Evolutionary conservation across 2,329 filamentous ascomycete species (phyloP), one percentile per base, ranked within the genome.

Genomic region (Lecanicillium sp.): DNA sequence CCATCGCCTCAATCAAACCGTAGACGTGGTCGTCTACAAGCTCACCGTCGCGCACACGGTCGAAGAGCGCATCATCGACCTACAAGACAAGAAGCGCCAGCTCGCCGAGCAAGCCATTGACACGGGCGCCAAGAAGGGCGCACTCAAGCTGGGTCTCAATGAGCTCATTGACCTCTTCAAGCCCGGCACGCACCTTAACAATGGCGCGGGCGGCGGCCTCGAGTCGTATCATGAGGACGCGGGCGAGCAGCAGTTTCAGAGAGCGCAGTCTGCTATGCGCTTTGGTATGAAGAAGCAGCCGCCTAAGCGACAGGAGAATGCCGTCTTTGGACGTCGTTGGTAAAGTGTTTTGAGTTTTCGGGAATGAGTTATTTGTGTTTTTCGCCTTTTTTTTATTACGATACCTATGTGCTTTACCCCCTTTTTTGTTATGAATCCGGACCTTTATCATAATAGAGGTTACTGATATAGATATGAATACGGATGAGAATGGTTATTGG

Each of bases 1-100:
- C 18, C 92, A 98, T 58, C 87, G 92, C n/a, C 81, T 98, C 38
- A 97, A 94, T 29, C 92, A 98, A 62, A 96, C 87, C 2, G 74
- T 90, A 29, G 89, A 97, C 55, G 92, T 98, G 25, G 79, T 90
- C 40, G 87, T 98, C 46, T 98, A 95, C 70, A 94, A 92, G 53
- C 77, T 98, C 52, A 95, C 88, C 3, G 81, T 98, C 44, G 77
- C 78, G 48, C 74, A 83, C 48, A 89, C 84, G 0, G 90, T 98
- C 40, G 92, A 98, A 68, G 88, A 90, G 61, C 80, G 89, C 42
- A 98, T 98, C 51, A 68, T 97, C n/a, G 87, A 85, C 44, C 74
- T 98, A 17, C 92, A 98, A 62, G 84, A 95, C 46, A 87, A 88
- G 62, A 98, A 98, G 67, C 79, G 92, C 10, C 79, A 87, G 51